phyloP scores from a whole-genome alignment of 768 basidiomycete species.

The Tricholoma sp. region DNA sequence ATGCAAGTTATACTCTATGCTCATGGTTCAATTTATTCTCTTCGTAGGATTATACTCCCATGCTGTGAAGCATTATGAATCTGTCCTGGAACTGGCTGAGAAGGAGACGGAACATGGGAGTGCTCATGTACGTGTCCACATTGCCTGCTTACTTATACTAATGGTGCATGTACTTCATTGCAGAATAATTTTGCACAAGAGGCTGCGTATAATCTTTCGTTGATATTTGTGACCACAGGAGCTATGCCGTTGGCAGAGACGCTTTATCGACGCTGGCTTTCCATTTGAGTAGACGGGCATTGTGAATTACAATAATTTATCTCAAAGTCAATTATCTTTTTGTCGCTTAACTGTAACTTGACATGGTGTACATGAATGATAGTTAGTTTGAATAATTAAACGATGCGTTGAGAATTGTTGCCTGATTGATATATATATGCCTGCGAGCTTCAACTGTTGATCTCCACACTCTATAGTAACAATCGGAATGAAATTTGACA shows the following conservation, averaged over 20 bases:
- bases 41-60: slow-evolving; percentile 68
- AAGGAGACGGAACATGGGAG: slow-evolving; percentile 24
- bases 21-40: not conserved
- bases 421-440: too few relatives aligned
- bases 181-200: too few relatives aligned
- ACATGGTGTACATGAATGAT: too few relatives aligned
- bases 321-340: not conserved
- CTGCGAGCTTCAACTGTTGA: too few relatives aligned
- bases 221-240: slow-evolving; percentile 78
- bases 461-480: too few relatives aligned
- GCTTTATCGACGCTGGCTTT: slow-evolving; percentile 79
- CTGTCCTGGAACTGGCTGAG: slow-evolving; percentile 61
- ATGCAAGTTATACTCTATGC: too few relatives aligned
- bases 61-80: slow-evolving; percentile 82
- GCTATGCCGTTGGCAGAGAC: slow-evolving; percentile 64
- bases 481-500: too few relatives aligned
- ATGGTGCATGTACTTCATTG: not conserved
- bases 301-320: not conserved
- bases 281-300: slow-evolving; percentile 38
- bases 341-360: too few relatives aligned
- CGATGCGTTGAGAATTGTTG: too few relatives aligned
- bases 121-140: slow-evolving; percentile 15
- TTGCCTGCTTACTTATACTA: not conserved
- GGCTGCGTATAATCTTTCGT: slow-evolving; percentile 75
- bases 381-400: too few relatives aligned